Base-by-base conservation (phyloP, 202 grass and related monocot genomes). In the Setaria italica region DNA sequence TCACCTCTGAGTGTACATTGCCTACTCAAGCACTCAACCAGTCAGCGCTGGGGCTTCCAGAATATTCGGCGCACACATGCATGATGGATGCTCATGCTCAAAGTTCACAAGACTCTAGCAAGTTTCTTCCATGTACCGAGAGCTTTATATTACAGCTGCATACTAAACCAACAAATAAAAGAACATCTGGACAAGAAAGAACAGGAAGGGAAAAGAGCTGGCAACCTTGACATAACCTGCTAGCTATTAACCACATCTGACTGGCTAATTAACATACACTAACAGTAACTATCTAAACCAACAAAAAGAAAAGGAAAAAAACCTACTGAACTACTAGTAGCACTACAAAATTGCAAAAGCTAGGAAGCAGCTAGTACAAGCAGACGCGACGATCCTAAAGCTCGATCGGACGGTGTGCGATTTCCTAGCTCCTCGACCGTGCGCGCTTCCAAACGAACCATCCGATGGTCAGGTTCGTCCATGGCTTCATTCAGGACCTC, bases 321-420 rank as follows among this genome's bases (percentile, higher is more conserved):
- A 60, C 14, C 60, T 63, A 63, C 4, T 12, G 11, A 19, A 62
- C 5, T 33, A 37, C 74, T 72, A 77, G 46, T 35, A 43, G 9
- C 33, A 71, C 89, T 87, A 85, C 85, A 91, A 91, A 90, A 87
- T 13, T 87, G 81, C 30, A 62, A 84, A 71, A 74, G 46, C 29
- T 54, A 34, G 50, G 62, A 57, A 45, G 51, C 12, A 49, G 50
- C 14, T 19, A 65, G 54, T 35, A 33, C 72, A 54, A 63, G 47
- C 46, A 54, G 75, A 62, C 53, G 55, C 54, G 53, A 49, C 51
- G 66, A 80, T 29, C 65, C 79, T 4, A 42, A 47, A 82, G 66
- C 66, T 86, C 41, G 20, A 49, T 45, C 4, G 63, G 13, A 21
- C 30, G 15, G 16, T 1, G 25, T 72, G 63, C 7, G n/a, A 6